Conservation (phyloP, 169 alveolate genomes). For the Perkinsus marinus region DNA sequence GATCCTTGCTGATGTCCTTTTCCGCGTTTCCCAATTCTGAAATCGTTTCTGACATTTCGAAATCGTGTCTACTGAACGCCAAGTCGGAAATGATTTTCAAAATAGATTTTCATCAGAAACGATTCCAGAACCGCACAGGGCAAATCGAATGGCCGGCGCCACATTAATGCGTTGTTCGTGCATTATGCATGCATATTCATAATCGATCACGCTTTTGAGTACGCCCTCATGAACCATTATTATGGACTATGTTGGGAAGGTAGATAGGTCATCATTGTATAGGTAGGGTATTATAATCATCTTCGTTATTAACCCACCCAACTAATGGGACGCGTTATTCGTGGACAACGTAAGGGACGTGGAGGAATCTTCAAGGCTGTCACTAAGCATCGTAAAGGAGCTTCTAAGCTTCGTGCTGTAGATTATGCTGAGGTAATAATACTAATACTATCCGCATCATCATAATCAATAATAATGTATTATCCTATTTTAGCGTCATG, state of each 20-base stretch:
- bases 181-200: too few species aligned
- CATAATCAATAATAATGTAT: background rate
- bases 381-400: constrained; percentile 83
- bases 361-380: constrained; percentile 87
- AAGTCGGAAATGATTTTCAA: too few species aligned
- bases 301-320: background rate
- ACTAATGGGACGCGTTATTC: constrained; percentile 32
- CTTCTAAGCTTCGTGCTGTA: constrained; percentile 83
- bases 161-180: too few species aligned
- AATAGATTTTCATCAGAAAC: too few species aligned
- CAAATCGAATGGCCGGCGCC: too few species aligned
- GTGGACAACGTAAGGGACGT: constrained; percentile 92
- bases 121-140: too few species aligned
- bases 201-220: constrained; percentile 17
- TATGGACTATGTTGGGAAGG: background rate
- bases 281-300: background rate
- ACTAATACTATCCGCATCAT: background rate
- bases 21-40: too few species aligned
- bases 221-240: background rate
- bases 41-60: too few species aligned
- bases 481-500: constrained; percentile 35
- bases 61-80: too few species aligned
- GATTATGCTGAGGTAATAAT: constrained; percentile 82
- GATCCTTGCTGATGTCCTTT: too few species aligned
- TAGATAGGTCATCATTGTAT: background rate